Evolutionary conservation across 1,284 basidiomycete genomes (phyloP), one percentile per base, ranked within the genome.

Genomic region (Vanrija sp.): DNA sequence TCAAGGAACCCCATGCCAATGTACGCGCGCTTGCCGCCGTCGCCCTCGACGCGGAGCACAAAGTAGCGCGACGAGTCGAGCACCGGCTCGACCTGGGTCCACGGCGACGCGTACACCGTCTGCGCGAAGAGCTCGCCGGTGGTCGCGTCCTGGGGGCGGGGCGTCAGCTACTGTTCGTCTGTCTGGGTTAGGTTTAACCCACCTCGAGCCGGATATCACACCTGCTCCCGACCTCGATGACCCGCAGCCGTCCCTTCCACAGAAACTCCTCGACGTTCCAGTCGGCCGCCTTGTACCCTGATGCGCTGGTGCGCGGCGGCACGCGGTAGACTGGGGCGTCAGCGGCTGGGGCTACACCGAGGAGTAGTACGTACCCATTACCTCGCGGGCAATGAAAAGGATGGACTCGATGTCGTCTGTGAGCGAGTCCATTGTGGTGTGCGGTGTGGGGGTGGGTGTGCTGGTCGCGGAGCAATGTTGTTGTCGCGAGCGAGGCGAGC

Each of bases 41-140:
- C 90, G 19, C 78, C 75, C 77, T 94, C 93, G 2, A 97, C 87
- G 51, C 91, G 83, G 28, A 98, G 80, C 6, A 97, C 94, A 74
- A 97, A 97, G 77, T 98, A 98, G 46, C 95, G 84, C 9, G 91
- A 94, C 0, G 91, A 95, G 76, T 99, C 95, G 25, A 98, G 82
- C 6, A 98, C 94, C 7, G 93, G 89, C 69, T 99, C 96, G 18
- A 98, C 91, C 26, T 85, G 86, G 6, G 90, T 87, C 65, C 69
- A 73, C 34, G 83, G 80, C 10, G 87, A 81, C 67, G 90, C 86
- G 72, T 98, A 98, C n/a, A 86, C 85, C 10, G 90, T 86, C 64
- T 86, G 86, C 26, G 95, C 96, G 76, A 98, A 98, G 46, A 93
- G 66, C 53, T 78, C 77, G 38, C 76, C 76, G 23, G 72, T 63